phyloP scores from a whole-genome alignment of 208 protist species.

The Sergeia podlipaevii region DNA sequence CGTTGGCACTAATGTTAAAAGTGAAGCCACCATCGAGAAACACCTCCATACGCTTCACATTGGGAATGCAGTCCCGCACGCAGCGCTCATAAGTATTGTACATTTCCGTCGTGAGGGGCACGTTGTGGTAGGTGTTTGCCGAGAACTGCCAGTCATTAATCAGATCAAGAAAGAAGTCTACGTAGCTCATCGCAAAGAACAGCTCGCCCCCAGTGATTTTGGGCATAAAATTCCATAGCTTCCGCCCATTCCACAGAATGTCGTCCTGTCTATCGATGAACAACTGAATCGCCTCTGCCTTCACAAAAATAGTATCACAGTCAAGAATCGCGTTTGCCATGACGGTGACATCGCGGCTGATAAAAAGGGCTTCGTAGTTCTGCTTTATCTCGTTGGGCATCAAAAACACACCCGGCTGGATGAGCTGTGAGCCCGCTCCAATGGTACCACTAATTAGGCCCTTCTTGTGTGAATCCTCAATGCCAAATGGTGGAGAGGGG shows the following conservation, averaged over 20 bases:
- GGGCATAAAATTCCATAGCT: constrained; percentile 69
- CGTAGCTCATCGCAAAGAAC: constrained; percentile 79
- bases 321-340: constrained; percentile 71
- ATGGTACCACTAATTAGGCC: constrained; percentile 55
- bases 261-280: constrained; percentile 76
- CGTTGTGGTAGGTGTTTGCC: constrained; percentile 77
- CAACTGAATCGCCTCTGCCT: constrained; percentile 59
- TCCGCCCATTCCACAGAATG: constrained; percentile 67
- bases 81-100: constrained; percentile 74
- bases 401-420: constrained; percentile 68
- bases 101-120: constrained; percentile 62
- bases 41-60: constrained; percentile 77
- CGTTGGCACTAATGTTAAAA: constrained; percentile 75
- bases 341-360: constrained; percentile 52
- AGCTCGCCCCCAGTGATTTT: constrained; percentile 49
- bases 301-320: constrained; percentile 40
- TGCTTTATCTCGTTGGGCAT: constrained; percentile 69
- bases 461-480: constrained; percentile 63
- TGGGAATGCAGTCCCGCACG: constrained; percentile 74
- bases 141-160: constrained; percentile 84
- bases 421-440: constrained; percentile 72
- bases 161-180: constrained; percentile 80
- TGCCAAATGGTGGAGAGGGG: constrained; percentile 83
- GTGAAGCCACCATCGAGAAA: constrained; percentile 36
- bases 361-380: constrained; percentile 55